Conservation (phyloP, 164 flowering plant genomes). For the Litsea cubeba region DNA sequence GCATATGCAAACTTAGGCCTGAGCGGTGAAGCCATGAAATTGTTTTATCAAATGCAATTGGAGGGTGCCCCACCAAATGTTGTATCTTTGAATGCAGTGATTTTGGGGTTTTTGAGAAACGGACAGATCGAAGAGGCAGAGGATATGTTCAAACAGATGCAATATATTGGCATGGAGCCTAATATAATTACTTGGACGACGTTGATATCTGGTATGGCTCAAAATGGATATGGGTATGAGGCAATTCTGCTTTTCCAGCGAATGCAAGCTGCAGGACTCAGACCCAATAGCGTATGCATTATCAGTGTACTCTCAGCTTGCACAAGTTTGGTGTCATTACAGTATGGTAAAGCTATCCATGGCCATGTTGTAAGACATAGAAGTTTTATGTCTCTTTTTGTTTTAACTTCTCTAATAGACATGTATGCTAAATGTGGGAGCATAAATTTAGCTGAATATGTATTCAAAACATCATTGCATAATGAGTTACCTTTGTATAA, state of each 20-base stretch:
- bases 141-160: slow-evolving; percentile 52
- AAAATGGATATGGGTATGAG: slow-evolving; percentile 40
- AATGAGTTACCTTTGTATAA: slow-evolving; percentile 54
- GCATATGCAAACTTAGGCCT: slow-evolving; percentile 53
- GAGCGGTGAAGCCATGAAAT: slow-evolving; percentile 58
- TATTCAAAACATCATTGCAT: slow-evolving; percentile 30
- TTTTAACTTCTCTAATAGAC: slow-evolving; percentile 49
- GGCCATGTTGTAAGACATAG: slow-evolving; percentile 35
- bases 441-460: slow-evolving; percentile 31
- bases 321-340: slow-evolving; percentile 28
- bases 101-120: slow-evolving; percentile 50
- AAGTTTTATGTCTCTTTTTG: slow-evolving; percentile 17
- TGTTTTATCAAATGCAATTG: slow-evolving; percentile 69
- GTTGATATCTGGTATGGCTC: slow-evolving; percentile 55
- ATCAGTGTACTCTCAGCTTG: slow-evolving; percentile 45
- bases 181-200: slow-evolving; percentile 57
- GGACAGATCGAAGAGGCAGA: slow-evolving; percentile 44
- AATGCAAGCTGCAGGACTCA: slow-evolving; percentile 55
- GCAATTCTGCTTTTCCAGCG: slow-evolving; percentile 35
- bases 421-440: slow-evolving; percentile 78
- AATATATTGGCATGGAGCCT: slow-evolving; percentile 37
- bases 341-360: slow-evolving; percentile 51
- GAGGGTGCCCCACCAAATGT: slow-evolving; percentile 49
- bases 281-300: slow-evolving; percentile 38
- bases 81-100: slow-evolving; percentile 58